Evolutionary conservation across 2,329 filamentous ascomycete genomes (phyloP).

Genomic region (Aspergillus unguis): DNA sequence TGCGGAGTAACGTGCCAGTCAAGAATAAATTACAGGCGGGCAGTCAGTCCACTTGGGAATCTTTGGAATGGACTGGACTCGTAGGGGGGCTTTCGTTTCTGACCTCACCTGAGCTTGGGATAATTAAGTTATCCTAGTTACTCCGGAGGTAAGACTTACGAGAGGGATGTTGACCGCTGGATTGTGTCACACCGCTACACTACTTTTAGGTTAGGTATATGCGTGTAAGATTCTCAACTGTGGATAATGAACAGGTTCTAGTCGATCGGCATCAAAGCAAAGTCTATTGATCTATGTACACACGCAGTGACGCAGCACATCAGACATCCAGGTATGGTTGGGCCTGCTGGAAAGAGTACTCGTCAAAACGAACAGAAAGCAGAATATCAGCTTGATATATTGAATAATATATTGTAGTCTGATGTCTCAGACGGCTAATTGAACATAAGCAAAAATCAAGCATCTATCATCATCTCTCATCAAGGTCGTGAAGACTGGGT

Average conservation of each 20-base stretch:
- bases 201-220: too few relatives aligned
- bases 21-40: too few relatives aligned
- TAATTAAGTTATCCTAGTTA: too few relatives aligned
- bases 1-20: too few relatives aligned
- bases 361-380: background rate
- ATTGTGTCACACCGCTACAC: constrained; percentile 7
- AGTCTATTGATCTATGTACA: constrained; percentile 11
- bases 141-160: too few relatives aligned
- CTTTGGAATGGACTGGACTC: too few relatives aligned
- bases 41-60: too few relatives aligned
- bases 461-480: constrained; percentile 47
- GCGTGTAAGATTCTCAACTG: too few relatives aligned
- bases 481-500: constrained; percentile 39
- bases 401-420: constrained; percentile 29
- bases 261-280: background rate
- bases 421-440: constrained; percentile 34
- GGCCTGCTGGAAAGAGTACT: background rate
- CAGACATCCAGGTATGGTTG: background rate
- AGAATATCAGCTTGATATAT: constrained; percentile 25
- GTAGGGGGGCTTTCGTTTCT: too few relatives aligned
- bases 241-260: background rate
- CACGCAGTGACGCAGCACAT: background rate
- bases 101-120: too few relatives aligned
- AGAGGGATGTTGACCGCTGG: background rate
- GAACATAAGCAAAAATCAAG: constrained; percentile 32